phyloP scores from a whole-genome alignment of 495 filamentous ascomycete genomes.

The Mytilinidion resinicola region DNA sequence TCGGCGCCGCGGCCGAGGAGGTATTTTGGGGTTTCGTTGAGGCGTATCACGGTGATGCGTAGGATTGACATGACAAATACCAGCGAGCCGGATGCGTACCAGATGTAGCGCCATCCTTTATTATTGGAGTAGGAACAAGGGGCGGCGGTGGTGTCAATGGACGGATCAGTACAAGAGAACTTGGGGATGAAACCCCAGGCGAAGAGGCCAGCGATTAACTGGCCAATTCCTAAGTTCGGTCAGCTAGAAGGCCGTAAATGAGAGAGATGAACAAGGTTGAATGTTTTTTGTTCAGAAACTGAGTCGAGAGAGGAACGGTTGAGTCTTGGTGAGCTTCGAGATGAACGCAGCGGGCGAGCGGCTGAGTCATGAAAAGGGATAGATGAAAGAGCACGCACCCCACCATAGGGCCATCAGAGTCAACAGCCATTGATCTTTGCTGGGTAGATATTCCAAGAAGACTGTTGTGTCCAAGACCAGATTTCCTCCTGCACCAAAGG shows the following conservation, averaged over 20 bases:
- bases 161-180: slow-evolving; percentile 25
- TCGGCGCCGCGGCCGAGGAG: slow-evolving; percentile 60
- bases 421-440: slow-evolving; percentile 42
- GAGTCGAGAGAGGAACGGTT: not conserved
- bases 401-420: slow-evolving; percentile 49
- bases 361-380: not conserved
- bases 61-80: slow-evolving; percentile 60
- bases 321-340: not conserved
- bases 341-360: too few species aligned
- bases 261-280: not conserved
- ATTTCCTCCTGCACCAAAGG: slow-evolving; percentile 58
- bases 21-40: slow-evolving; percentile 69
- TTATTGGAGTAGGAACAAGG: slow-evolving; percentile 29
- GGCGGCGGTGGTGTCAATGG: slow-evolving; percentile 8
- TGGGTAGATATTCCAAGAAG: slow-evolving; percentile 48
- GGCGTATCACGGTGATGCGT: slow-evolving; percentile 60
- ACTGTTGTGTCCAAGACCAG: slow-evolving; percentile 63
- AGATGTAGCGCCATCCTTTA: slow-evolving; percentile 30
- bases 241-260: not conserved
- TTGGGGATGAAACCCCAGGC: slow-evolving; percentile 38
- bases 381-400: slow-evolving; percentile 28
- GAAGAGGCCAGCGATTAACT: slow-evolving; percentile 36
- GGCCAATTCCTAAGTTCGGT: slow-evolving; percentile 23
- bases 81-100: slow-evolving; percentile 53
- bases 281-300: not conserved